Evolutionary conservation across 176 grass and related monocot genomes (phyloP), one percentile per base, ranked within the genome.

Genomic region (Carex myosuroides): DNA sequence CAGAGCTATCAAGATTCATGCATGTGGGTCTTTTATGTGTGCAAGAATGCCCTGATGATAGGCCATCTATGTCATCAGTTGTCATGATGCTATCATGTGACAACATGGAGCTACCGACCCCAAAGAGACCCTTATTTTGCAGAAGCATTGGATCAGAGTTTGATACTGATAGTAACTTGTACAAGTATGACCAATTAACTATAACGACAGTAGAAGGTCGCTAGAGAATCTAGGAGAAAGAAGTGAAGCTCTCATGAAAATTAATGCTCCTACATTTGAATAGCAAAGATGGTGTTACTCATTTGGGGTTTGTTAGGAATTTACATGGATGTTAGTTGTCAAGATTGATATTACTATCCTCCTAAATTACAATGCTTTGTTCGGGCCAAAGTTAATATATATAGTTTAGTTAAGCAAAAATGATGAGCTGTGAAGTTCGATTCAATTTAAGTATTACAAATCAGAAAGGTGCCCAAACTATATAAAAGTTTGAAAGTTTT

Each of bases 11-110:
- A 29, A 52, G 44, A 53, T 75, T 21, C 20, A 3, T 74, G 11
- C 42, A 74, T 26, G 42, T 74, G 70, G 71, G 20, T 54, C 71
- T 75, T 53, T 54, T 75, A 53, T 75, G 44, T 75, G 46, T 75
- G 13, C 71, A 75, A 54, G 71, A 29, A 29, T 75, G 44, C 11
- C 44, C 71, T 0, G 46, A 75, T 50, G 71, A 75, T 54, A 75
- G 71, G 11, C 71, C 71, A 3, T 29, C 21, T 13, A 75, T 75
- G 71, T 6, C 8, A 11, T 75, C 46, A 29, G 13, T 75, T 75
- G 16, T 50, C 12, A 53, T 6, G 1, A 75, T 75, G 71, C 42
- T 75, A 16, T 75, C 71, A 53, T 53, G 71, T 54, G 46, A 75
- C 8, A 24, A 13, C 56, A 5, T 52, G 10, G 70, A 26, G 20